phyloP scores from a whole-genome alignment of 148 eudicot species.

The Nepenthes mirabilis region DNA sequence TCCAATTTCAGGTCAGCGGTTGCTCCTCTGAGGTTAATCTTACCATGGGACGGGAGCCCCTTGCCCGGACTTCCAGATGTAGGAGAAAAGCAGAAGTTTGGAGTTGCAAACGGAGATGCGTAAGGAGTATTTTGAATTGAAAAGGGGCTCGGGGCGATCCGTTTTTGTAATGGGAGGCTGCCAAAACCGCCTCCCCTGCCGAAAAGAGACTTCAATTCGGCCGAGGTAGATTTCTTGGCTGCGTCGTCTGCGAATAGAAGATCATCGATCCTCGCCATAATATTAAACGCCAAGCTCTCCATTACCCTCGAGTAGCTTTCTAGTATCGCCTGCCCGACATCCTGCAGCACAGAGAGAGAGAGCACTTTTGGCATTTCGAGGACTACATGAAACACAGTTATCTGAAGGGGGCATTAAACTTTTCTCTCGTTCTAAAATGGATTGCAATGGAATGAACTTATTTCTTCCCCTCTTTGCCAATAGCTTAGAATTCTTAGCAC shows the following conservation, averaged over 20 bases:
- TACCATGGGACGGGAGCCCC: conserved; percentile 19
- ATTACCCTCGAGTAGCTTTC: conserved; percentile 98
- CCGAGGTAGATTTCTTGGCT: conserved; percentile 45
- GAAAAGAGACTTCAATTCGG: conserved; percentile 48
- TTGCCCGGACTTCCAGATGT: conserved; percentile 54
- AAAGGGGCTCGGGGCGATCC: conserved; percentile 89
- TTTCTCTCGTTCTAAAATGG: no score
- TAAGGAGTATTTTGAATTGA: conserved; percentile 81
- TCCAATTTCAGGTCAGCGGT: conserved; percentile 17
- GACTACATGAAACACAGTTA: no score
- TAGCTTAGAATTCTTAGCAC: no score
- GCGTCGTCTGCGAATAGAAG: conserved; percentile 38
- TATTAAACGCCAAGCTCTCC: conserved; percentile 94
- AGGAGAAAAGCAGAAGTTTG: conserved; percentile 78
- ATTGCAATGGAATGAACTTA: no score
- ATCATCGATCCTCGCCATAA: conserved; percentile 85
- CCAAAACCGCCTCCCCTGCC: conserved; percentile 68
- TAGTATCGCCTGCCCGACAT: conserved; percentile 94
- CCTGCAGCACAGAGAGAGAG: conserved; percentile 28
- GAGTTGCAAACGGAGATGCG: conserved; percentile 82
- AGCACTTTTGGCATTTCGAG: background rate
- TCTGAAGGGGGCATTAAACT: no score
- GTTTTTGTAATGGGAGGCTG: conserved; percentile 68
- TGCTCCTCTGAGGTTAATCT: conserved; percentile 7
- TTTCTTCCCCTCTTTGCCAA: no score